These are phyloP conservation scores for Purpureocillium lavendulum DNA, from an alignment of 2,329 filamentous ascomycete genomes.

Conservation along the genomic window DNA sequence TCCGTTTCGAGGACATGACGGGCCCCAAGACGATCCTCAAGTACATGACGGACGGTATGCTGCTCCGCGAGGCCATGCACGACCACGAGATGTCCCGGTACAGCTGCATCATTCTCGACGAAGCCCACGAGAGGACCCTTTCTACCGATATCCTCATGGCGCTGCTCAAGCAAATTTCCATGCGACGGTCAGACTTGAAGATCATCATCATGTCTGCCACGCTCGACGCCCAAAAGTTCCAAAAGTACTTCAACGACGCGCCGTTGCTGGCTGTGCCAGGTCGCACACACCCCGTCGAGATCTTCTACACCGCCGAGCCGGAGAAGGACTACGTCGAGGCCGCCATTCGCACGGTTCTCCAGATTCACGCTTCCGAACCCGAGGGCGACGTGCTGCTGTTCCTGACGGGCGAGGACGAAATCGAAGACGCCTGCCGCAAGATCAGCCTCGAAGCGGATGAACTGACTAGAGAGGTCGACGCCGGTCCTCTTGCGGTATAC, in stretches of 20 bases:
- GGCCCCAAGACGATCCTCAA: conserved; percentile 84
- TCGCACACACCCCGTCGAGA: conserved; percentile 92
- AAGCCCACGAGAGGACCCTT: conserved; percentile 95
- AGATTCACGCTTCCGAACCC: conserved; percentile 88
- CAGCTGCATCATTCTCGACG: conserved; percentile 96
- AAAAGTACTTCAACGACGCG: conserved; percentile 92
- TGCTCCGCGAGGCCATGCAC: conserved; percentile 92
- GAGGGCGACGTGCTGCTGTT: conserved; percentile 93
- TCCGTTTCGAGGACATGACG: conserved; percentile 96
- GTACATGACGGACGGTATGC: conserved; percentile 99
- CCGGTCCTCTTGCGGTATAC: conserved; percentile 83
- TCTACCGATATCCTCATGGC: conserved; percentile 98
- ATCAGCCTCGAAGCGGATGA: conserved; percentile 87
- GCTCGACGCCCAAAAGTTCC: conserved; percentile 95
- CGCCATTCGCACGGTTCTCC: conserved; percentile 85
- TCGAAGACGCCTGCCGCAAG: conserved; percentile 91
- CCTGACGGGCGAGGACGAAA: conserved; percentile 96
- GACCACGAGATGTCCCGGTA: conserved; percentile 88
- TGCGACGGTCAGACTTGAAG: conserved; percentile 80
- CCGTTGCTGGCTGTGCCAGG: conserved; percentile 90
- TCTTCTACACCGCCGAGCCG: conserved; percentile 95
- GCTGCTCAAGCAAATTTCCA: conserved; percentile 81
- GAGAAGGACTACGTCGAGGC: conserved; percentile 97
- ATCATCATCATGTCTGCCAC: conserved; percentile 99
- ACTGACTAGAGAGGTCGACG: conserved; percentile 82